A percentile compares a stretch with the other conserved stretches of the same genome.
These are phyloP conservation scores for Cyberlindnera lachancei DNA, from an alignment of 805 yeast species.

Conservation along the genomic window DNA sequence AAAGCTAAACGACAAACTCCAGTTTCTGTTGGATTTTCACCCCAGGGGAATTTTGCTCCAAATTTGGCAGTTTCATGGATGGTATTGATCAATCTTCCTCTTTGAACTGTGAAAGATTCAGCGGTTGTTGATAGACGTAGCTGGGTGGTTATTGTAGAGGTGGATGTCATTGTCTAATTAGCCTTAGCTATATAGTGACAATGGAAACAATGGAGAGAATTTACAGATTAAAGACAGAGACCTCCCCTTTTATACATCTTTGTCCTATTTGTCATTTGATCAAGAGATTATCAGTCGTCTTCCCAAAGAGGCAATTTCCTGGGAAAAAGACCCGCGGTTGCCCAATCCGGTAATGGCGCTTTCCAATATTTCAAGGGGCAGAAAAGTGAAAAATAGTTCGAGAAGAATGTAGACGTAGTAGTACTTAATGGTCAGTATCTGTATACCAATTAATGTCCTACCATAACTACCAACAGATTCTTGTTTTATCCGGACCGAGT, in stretches of 20 bases:
- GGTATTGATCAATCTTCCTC: constrained; percentile 44
- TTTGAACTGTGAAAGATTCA: constrained; percentile 19
- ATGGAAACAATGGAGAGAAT: too few relatives aligned
- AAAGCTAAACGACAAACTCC: constrained; percentile 65
- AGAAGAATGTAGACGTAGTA: too few relatives aligned
- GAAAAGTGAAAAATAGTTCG: too few relatives aligned
- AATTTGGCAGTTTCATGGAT: constrained; percentile 55
- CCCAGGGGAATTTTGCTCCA: constrained; percentile 64
- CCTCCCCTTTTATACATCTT: neutral
- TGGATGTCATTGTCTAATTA: constrained; percentile 1
- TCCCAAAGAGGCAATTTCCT: constrained; percentile 7
- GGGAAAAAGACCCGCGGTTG: too few relatives aligned
- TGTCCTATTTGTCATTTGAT: too few relatives aligned
- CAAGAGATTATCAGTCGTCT: too few relatives aligned
- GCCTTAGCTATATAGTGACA: too few relatives aligned
- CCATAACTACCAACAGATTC: constrained; percentile 18
- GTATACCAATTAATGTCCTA: too few relatives aligned
- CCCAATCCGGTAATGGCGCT: too few relatives aligned
- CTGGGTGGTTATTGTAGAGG: constrained; percentile 3
- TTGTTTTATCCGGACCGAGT: constrained; percentile 8
- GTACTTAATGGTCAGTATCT: too few relatives aligned
- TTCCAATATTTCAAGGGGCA: too few relatives aligned
- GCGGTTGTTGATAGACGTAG: constrained; percentile 10
- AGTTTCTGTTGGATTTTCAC: constrained; percentile 41
- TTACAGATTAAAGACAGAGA: neutral